A percentile compares a stretch with the other conserved stretches of the same genome.
Evolutionary conservation across 805 yeast species (phyloP).

Genomic region (Scheffersomyces amazonensis): DNA sequence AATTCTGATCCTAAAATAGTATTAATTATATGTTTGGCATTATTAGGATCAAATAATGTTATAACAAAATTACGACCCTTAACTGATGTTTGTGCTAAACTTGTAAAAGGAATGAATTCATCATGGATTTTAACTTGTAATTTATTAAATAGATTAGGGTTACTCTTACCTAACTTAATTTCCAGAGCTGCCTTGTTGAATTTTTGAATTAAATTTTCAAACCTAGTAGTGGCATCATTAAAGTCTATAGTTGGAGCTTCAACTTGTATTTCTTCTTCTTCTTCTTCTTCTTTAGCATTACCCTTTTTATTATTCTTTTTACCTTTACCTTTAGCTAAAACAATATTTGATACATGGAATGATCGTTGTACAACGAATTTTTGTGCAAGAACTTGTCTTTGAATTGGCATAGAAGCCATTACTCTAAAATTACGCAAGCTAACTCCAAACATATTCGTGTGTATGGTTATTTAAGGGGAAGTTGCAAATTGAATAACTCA

Average conservation of each 20-base stretch:
- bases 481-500: too few species aligned
- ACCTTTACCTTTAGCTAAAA: not conserved
- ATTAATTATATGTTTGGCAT: slow-evolving; percentile 66
- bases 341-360: not conserved
- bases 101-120: slow-evolving; percentile 45
- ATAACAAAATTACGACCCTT: slow-evolving; percentile 69
- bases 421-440: not conserved
- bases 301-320: slow-evolving; percentile 9
- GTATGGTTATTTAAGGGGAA: too few species aligned
- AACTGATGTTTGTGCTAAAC: slow-evolving; percentile 67
- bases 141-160: slow-evolving; percentile 62
- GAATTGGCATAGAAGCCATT: too few species aligned
- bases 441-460: too few species aligned
- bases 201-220: slow-evolving; percentile 46
- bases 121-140: slow-evolving; percentile 47
- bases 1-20: slow-evolving; percentile 66
- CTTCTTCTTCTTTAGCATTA: slow-evolving; percentile 7
- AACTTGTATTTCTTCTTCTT: slow-evolving; percentile 10
- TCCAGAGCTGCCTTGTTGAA: slow-evolving; percentile 59
- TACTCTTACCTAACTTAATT: slow-evolving; percentile 66
- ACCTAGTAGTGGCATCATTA: slow-evolving; percentile 39
- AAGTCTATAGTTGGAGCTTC: slow-evolving; percentile 24
- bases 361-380: not conserved
- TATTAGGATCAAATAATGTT: slow-evolving; percentile 85
- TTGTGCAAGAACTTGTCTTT: too few species aligned